Base-by-base conservation (phyloP, 1,139 yeast genomes). In the Suhomyces yuchorum region DNA sequence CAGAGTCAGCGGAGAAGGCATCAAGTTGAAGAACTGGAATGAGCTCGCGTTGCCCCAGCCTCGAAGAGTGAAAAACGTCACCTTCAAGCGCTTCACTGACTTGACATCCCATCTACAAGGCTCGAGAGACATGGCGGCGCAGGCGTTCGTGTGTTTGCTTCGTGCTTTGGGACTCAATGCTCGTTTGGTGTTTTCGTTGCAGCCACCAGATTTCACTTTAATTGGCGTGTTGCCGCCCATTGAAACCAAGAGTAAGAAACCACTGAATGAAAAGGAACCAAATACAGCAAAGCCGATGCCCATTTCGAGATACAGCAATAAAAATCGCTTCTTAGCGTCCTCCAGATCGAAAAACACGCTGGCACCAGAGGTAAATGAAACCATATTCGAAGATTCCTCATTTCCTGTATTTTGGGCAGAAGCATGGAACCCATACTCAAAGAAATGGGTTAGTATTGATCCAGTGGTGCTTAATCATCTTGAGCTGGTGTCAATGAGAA, bases 371-470 rank as follows among this genome's bases (percentile, higher is more conserved):
- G 39, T 26, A 7, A n/a, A 37, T 23, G 46, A 15, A 19, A 44
- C 26, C 12, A 32, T 36, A n/a, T 55, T 63, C 26, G 66, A 65
- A 7, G 66, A 67, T 18, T 70, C 81, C 0, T 59, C 33, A 4
- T 85, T 71, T 59, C 98, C 98, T 0, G 75, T 90, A 0, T 90
- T 87, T 60, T 93, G 99, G 99, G 84, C 83, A 14, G 99, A 93
- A 63, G 97, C 88, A 0, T 93, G 96, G 96, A 93, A 93, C 62
- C 78, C 78, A 44, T 81, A 77, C 51, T 67, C 82, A 4, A 77
- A 82, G 50, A 80, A 78, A 51, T 92, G 97, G 96, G 77, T 90
- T n/a, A 82, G 96, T 4, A 75, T 91, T 1, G 98, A 93, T 58
- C 96, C 97, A 0, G 71, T 85, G 1, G 84, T 82, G 17, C 77